A percentile compares a stretch with the other conserved stretches of the same genome.
Evolutionary conservation across 169 alveolate genomes (phyloP).

Genomic region (Cystoisospora suis): DNA sequence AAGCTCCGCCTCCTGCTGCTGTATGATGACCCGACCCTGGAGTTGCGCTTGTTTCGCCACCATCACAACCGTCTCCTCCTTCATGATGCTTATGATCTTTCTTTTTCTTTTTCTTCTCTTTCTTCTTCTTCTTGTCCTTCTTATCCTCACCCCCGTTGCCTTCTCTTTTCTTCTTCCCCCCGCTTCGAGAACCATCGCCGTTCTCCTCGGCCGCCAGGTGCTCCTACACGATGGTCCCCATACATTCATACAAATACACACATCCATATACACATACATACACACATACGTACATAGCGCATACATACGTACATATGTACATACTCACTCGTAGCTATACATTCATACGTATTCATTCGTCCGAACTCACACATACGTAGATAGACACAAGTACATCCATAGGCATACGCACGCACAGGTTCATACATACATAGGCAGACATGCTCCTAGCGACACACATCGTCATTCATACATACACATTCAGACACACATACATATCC

Average conservation of each 20-base stretch:
- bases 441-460: not conserved
- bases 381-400: not conserved
- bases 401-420: not conserved
- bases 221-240: too few relatives aligned
- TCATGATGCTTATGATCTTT: not conserved
- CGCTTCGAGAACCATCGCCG: not conserved
- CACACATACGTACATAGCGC: too few relatives aligned
- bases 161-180: not conserved
- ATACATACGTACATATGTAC: not conserved
- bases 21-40: too few relatives aligned
- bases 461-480: not conserved
- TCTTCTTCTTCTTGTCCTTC: not conserved
- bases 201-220: too few relatives aligned
- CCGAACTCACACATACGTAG: not conserved
- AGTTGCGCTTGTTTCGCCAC: too few relatives aligned
- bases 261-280: too few relatives aligned
- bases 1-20: too few relatives aligned
- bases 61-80: too few relatives aligned
- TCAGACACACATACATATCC: not conserved
- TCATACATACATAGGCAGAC: not conserved
- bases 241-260: too few relatives aligned
- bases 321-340: not conserved
- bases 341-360: not conserved
- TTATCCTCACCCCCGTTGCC: not conserved
- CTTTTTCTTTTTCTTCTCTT: conserved; percentile 1